Evolutionary conservation across 2,329 filamentous ascomycete species (phyloP), one percentile per base, ranked within the genome.

Genomic region (Colletotrichum nymphaeae): DNA sequence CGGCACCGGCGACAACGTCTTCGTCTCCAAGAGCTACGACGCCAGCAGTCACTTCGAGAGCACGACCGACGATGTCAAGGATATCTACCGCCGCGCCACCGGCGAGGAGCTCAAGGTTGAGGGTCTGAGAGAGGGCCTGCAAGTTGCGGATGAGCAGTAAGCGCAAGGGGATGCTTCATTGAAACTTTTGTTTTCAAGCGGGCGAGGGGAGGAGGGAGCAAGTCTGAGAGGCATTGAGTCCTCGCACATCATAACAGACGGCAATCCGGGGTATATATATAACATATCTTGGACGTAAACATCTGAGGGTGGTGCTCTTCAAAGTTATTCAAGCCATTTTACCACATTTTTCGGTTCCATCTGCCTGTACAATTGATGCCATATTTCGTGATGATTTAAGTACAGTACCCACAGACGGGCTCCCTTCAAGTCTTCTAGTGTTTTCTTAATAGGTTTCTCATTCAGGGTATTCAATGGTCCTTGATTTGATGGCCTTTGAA

Each of bases 21-120:
- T 95, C 87, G 95, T 99, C 82, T 98, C 95, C 80, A 98, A 97
- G 92, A 98, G 95, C 87, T 99, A 99, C 85, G 97, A 99, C 81
- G 95, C 97, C 66, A 97, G 94, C 76, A 97, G 94, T 83, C 97
- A 99, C 88, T 99, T 99, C 80, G 97, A 99, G 90, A 98, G 95
- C 46, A 89, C 87, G 59, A 90, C 89, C 86, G 97, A 98, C 83
- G 96, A 99, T 84, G 95, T 99, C 81, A 93, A 93, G 86, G 94
- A 98, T 82, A 94, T 99, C 79, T 99, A 98, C 88, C 89, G 87
- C 78, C 92, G 97, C 79, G 93, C 93, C 77, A 91, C 93, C 74
- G 95, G 95, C 68, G 91, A 97, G 83, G 94, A 97, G 83, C 88
- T 98, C 78, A 93, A 94, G 80, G 95, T 98, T 66, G 94, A 97